Percentiles rank a stretch among this genome's conserved stretches.
Conservation (phyloP, 352 stramenopile species). For the Pythium sukuiense region DNA sequence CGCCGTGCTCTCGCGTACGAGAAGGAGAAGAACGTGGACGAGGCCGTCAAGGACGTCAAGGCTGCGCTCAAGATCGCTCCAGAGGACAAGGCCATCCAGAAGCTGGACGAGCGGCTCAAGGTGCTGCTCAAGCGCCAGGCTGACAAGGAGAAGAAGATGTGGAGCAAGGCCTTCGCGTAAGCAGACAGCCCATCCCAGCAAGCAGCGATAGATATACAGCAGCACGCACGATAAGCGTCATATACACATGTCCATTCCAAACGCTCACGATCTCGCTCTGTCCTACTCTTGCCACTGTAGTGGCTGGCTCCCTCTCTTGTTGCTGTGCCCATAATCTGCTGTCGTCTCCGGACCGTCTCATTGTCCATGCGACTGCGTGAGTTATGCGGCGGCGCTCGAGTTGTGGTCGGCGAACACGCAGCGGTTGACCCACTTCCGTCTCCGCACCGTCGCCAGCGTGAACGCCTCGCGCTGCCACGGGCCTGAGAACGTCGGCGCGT, state of each 20-base stretch:
- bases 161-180: constrained; percentile 81
- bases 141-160: constrained; percentile 92
- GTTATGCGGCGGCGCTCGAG: constrained; percentile 12
- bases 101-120: constrained; percentile 76
- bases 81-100: constrained; percentile 77
- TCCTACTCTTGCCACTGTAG: background rate
- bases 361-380: background rate
- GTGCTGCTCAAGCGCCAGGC: constrained; percentile 68
- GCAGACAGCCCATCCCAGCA: no score
- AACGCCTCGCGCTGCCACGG: constrained; percentile 78
- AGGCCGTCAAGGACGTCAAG: constrained; percentile 63
- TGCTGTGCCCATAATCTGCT: background rate
- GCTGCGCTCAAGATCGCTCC: constrained; percentile 50
- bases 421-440: constrained; percentile 83
- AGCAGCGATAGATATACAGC: background rate
- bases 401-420: constrained; percentile 32
- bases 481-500: constrained; percentile 70
- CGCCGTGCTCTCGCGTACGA: constrained; percentile 84
- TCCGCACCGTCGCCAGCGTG: constrained; percentile 74
- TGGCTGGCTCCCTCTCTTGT: no score
- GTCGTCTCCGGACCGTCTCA: background rate
- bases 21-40: constrained; percentile 85
- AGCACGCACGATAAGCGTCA: background rate
- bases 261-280: no score
- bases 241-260: constrained; percentile 3